Base-by-base conservation (phyloP, 1,284 basidiomycete genomes). In the Xerocomus cyaneibrunnescens region DNA sequence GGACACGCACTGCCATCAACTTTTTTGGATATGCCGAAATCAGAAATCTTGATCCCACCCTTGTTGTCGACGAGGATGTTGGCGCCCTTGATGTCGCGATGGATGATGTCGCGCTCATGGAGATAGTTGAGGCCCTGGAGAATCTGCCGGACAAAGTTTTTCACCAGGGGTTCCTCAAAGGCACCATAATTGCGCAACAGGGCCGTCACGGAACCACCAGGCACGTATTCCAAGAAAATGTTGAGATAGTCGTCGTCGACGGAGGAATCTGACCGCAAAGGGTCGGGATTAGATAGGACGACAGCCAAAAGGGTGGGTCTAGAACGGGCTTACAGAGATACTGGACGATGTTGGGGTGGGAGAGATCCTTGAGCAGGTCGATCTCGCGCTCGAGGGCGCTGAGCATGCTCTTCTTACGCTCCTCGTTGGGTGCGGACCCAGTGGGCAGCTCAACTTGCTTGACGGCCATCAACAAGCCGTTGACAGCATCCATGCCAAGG, bases 51-150 rank as follows among this genome's bases (percentile, higher is more conserved):
- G 76, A 98, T 89, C 10, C 94, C 94, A 8, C 95, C 94, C 72
- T 97, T 98, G 76, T 98, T 98, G 71, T 99, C 96, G 12, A 98
- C 95, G 49, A 99, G 82, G 53, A 99, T 97, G 68, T 99, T 98
- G 37, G 92, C 96, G 22, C 96, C 96, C 66, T 98, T 99, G 76
- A 99, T 98, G 66, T 99, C 96, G 23, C 96, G 90, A 71, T 99
- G 96, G 52, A 99, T 94, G 68, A 99, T 98, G 60, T 92, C 94
- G 9, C 89, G 83, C 59, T 90, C 89, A 66, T 99, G 97, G 9
- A 99, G 80, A 65, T 98, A 99, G 59, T 86, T 83, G 38, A 99
- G 79, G 5, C 97, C 97, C 34, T 87, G 84, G 25, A 98, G 75
- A 60, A 98, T 98, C 71, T 99, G 97, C 12, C 91, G 81, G 27